These are phyloP conservation scores for Patellifolia procumbens DNA, from an alignment of 179 eudicot species.

Conservation along the genomic window DNA sequence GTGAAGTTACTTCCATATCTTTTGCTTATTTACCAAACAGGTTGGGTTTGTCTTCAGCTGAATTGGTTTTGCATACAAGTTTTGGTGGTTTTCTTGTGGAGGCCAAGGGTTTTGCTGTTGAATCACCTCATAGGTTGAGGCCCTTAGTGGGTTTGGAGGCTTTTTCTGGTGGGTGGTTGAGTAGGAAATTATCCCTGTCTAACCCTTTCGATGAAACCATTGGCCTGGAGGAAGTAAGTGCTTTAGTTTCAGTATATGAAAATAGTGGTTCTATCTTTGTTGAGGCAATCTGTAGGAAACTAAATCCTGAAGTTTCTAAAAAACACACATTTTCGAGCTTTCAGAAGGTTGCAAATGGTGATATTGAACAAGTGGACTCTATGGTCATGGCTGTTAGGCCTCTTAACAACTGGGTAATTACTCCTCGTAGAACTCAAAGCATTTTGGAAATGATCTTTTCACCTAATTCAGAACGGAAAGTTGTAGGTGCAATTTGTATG, in stretches of 20 bases:
- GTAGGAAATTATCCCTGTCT: constrained; percentile 54
- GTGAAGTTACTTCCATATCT: constrained; percentile 63
- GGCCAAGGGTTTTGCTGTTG: constrained; percentile 65
- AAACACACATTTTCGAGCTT: constrained; percentile 25
- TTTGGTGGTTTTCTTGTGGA: constrained; percentile 76
- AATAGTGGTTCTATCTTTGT: constrained; percentile 42
- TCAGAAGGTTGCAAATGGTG: constrained; percentile 41
- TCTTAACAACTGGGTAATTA: constrained; percentile 58
- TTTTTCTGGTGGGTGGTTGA: constrained; percentile 61
- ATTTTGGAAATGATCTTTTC: constrained; percentile 54
- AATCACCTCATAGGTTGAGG: constrained; percentile 63
- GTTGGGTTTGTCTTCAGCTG: constrained; percentile 71
- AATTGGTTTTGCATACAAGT: constrained; percentile 78
- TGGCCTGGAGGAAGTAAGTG: constrained; percentile 63
- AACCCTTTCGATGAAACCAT: constrained; percentile 71
- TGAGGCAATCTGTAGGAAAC: constrained; percentile 47
- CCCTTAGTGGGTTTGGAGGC: constrained; percentile 50
- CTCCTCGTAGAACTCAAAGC: constrained; percentile 47
- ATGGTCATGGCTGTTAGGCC: constrained; percentile 61
- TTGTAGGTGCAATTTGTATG: constrained; percentile 59
- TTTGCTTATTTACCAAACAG: constrained; percentile 67
- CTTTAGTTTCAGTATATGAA: constrained; percentile 46
- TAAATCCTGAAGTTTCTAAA: constrained; percentile 29
- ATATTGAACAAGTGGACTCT: constrained; percentile 32
- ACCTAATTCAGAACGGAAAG: constrained; percentile 35